A percentile compares a stretch with the other conserved stretches of the same genome.
phyloP scores from a whole-genome alignment of 345 rosid species.

The Citrus unshiu region DNA sequence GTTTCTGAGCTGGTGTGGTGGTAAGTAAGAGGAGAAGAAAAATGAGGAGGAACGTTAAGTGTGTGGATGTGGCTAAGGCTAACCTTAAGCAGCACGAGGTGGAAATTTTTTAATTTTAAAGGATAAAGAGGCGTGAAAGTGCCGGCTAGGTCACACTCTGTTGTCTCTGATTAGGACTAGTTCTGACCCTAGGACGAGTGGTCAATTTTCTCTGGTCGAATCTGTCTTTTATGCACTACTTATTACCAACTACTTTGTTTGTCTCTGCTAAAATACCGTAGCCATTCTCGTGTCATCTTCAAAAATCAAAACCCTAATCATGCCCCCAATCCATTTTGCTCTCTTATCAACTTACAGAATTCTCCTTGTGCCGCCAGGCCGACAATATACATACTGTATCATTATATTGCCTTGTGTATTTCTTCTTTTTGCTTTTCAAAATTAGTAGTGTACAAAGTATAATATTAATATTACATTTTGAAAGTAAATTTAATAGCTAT shows the following conservation, averaged over 20 bases:
- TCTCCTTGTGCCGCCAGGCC: neutral
- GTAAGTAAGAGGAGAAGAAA: too few relatives aligned
- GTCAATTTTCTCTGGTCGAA: neutral
- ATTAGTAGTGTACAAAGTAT: too few relatives aligned
- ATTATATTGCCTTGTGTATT: too few relatives aligned
- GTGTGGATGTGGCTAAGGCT: neutral
- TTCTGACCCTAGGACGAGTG: conserved; percentile 11
- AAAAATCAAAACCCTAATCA: too few relatives aligned
- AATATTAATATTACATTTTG: too few relatives aligned
- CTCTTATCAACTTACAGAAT: neutral
- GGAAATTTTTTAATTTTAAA: too few relatives aligned
- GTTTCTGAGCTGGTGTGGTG: neutral
- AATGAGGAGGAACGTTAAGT: too few relatives aligned
- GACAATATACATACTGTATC: too few relatives aligned
- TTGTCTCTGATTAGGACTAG: neutral
- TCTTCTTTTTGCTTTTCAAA: too few relatives aligned
- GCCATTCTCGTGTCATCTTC: neutral
- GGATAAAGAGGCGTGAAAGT: neutral
- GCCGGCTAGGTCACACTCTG: conserved; percentile 1
- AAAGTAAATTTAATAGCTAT: too few relatives aligned
- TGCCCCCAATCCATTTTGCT: neutral
- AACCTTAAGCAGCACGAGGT: neutral
- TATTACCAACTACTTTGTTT: neutral
- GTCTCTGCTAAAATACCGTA: neutral
- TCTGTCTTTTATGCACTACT: neutral